Evolutionary conservation across 495 filamentous ascomycete species (phyloP).

Genomic region (Penicillium atrosanguineum): DNA sequence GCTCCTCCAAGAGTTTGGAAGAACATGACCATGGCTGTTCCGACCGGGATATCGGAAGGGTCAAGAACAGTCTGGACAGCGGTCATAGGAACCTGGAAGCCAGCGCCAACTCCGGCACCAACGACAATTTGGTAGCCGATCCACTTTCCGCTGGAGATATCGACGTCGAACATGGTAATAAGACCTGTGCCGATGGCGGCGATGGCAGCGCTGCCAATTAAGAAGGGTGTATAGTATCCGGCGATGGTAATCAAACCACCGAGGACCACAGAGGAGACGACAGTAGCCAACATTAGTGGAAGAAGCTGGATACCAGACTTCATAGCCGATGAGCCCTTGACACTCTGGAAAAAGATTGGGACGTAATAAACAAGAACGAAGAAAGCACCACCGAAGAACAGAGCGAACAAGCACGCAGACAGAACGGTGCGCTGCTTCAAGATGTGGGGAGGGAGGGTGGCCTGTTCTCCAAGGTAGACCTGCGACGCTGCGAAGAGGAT

Average conservation of each 20-base stretch:
- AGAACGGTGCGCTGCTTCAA: slow-evolving; percentile 47
- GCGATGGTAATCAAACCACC: slow-evolving; percentile 55
- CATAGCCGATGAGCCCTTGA: slow-evolving; percentile 61
- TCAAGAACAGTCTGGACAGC: slow-evolving; percentile 30
- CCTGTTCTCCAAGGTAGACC: slow-evolving; percentile 20
- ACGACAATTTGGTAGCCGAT: slow-evolving; percentile 60
- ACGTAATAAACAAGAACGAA: slow-evolving; percentile 45
- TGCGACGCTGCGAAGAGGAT: slow-evolving; percentile 31
- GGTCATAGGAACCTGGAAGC: slow-evolving; percentile 43
- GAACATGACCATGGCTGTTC: slow-evolving; percentile 60
- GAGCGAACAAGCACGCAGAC: slow-evolving; percentile 49
- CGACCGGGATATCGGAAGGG: slow-evolving; percentile 19
- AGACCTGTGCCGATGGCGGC: slow-evolving; percentile 62
- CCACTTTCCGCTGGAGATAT: slow-evolving; percentile 47
- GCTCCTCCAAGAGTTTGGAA: slow-evolving; percentile 68
- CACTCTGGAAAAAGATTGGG: slow-evolving; percentile 51
- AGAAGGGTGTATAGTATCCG: slow-evolving; percentile 70
- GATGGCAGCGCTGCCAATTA: slow-evolving; percentile 54
- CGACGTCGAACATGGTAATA: slow-evolving; percentile 51
- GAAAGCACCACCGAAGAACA: slow-evolving; percentile 46
- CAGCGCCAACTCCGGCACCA: slow-evolving; percentile 52
- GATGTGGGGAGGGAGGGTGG: slow-evolving; percentile 31
- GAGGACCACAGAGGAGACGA: slow-evolving; percentile 27
- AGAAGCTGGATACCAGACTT: slow-evolving; percentile 53
- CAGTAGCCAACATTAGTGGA: slow-evolving; percentile 36